Base-by-base conservation (phyloP, 2,329 filamentous ascomycete species). In the Hymenoscyphus albidus region DNA sequence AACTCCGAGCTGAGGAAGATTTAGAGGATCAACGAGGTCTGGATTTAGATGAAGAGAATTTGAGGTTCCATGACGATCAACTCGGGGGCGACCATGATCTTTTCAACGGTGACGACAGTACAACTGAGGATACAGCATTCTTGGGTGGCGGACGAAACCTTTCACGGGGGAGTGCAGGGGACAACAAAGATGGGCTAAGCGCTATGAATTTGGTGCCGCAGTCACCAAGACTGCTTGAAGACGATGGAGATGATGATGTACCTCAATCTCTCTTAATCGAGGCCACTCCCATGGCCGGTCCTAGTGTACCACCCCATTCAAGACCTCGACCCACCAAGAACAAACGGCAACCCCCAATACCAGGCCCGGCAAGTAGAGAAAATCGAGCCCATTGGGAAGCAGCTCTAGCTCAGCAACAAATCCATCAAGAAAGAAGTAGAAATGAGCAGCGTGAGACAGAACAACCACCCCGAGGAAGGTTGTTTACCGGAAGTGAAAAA, bases 211-310 rank as follows among this genome's bases (percentile, higher is more conserved):
- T 70, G 70, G 42, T 73, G 5, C 66, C 72, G 18, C 71, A 73
- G 59, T 76, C 74, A 31, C 75, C 75, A 4, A 72, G 75, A 59
- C 58, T 76, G 27, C 64, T 76, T 14, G 69, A 71, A 32, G 75
- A 75, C 51, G 75, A 76, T 61, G 68, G 65, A 2, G 75, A 76
- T 60, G 75, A 88, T 62, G 86, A 88, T 70, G 86, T 89, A 0
- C 87, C 87, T 0, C 83, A 82, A 18, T 89, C 87, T 2, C 77
- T 89, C 18, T 74, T 89, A 18, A 82, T 89, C 22, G 87, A 89
- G 72, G 78, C 76, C 4, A 80, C 81, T 58, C 76, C 78, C n/a
- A 69, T 65, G 60, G 60, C 64, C 62, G 72, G 64, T 32, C 69
- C 42, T 59, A 72, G 67, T 65, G 65, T 67, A 62, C 69, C 71